These are phyloP conservation scores for Ustilago shanxiensis DNA, from an alignment of 1,284 basidiomycete species.

Conservation along the genomic window DNA sequence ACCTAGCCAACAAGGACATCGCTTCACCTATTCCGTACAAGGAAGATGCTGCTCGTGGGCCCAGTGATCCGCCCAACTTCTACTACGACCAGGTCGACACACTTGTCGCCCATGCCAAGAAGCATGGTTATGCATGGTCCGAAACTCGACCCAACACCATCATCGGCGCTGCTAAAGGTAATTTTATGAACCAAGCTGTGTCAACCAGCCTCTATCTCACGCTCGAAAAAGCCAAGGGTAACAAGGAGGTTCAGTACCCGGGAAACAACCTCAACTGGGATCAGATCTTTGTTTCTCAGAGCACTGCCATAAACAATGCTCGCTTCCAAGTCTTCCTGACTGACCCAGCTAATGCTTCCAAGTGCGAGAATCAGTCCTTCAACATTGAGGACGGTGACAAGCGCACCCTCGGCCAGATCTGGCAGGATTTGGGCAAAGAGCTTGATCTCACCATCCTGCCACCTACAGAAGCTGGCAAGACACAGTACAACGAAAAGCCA, in stretches of 20 bases:
- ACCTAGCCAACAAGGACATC: constrained; percentile 46
- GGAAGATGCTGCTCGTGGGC: constrained; percentile 38
- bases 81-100: constrained; percentile 51
- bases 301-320: constrained; percentile 49
- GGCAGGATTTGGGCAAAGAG: constrained; percentile 43
- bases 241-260: constrained; percentile 39
- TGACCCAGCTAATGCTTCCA: constrained; percentile 31
- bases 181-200: constrained; percentile 51
- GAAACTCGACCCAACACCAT: constrained; percentile 52
- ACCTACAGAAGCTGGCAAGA: constrained; percentile 20
- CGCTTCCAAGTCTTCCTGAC: constrained; percentile 49
- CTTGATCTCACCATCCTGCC: constrained; percentile 34
- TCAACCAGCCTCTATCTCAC: constrained; percentile 43
- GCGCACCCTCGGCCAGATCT: constrained; percentile 41
- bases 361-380: constrained; percentile 50
- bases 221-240: constrained; percentile 47
- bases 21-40: constrained; percentile 41
- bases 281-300: constrained; percentile 40
- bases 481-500: constrained; percentile 37
- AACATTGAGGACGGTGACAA: constrained; percentile 50
- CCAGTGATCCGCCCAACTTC: constrained; percentile 45
- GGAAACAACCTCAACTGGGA: constrained; percentile 53
- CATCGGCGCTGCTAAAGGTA: constrained; percentile 52
- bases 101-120: constrained; percentile 38
- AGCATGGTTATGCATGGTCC: constrained; percentile 48